phyloP scores from a whole-genome alignment of 2,329 filamentous ascomycete genomes.

The Cucurbitaria berberidis region DNA sequence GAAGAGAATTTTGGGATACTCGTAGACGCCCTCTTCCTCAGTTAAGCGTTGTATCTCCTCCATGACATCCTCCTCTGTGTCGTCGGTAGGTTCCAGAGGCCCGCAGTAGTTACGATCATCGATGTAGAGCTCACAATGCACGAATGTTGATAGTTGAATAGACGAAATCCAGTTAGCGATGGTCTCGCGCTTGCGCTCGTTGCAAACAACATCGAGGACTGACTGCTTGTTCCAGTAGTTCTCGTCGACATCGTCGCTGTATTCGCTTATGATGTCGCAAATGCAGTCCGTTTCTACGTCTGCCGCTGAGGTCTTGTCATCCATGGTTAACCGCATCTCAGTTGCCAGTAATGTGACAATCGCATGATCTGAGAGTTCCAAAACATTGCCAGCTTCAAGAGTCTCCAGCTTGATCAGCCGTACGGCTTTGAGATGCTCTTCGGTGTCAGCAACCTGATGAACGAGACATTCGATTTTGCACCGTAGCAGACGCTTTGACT shows the following conservation, averaged over 20 bases:
- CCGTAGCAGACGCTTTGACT: neutral
- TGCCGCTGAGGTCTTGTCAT: neutral
- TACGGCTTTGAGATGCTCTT: neutral
- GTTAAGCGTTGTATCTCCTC: neutral
- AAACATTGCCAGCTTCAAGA: neutral
- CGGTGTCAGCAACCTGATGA: neutral
- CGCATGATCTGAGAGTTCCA: neutral
- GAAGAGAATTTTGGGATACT: neutral
- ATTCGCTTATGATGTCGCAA: constrained; percentile 1
- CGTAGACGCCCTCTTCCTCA: neutral
- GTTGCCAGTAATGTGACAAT: neutral
- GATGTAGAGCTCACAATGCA: neutral
- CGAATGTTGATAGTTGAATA: neutral
- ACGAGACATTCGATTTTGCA: neutral
- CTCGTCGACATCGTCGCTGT: neutral
- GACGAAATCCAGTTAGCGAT: neutral
- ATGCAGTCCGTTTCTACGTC: neutral
- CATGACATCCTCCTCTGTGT: neutral
- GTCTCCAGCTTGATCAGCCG: neutral
- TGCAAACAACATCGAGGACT: neutral
- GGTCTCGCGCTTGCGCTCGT: neutral
- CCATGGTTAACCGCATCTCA: neutral
- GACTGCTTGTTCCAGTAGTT: neutral
- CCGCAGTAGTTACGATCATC: neutral
- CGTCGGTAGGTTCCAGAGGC: neutral